Percentiles rank a stretch among this genome's conserved stretches.
Evolutionary conservation across 2,329 filamentous ascomycete genomes (phyloP).

Genomic region (Cladosporium halotolerans): DNA sequence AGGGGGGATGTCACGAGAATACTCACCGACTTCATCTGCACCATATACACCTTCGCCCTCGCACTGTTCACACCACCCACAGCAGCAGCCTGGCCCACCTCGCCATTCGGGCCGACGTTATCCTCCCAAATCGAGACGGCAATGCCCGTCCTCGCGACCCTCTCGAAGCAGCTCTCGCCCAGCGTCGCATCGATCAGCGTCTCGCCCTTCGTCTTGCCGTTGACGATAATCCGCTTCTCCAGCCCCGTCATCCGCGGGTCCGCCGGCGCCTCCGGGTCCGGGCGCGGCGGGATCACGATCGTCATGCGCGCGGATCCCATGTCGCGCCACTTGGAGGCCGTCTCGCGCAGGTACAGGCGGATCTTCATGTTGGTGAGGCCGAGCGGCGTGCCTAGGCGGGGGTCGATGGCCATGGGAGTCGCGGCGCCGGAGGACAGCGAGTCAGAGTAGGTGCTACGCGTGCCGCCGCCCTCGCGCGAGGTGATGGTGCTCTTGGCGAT

Average conservation of each 20-base stretch:
- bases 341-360: conserved; percentile 73
- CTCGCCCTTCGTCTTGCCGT: conserved; percentile 60
- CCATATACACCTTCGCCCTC: conserved; percentile 57
- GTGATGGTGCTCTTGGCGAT: conserved; percentile 71
- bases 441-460: conserved; percentile 53
- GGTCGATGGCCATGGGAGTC: conserved; percentile 28
- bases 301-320: conserved; percentile 78
- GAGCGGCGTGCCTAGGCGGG: conserved; percentile 40
- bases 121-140: conserved; percentile 81
- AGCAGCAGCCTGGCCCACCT: conserved; percentile 55
- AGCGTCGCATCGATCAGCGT: conserved; percentile 77
- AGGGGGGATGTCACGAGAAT: not conserved
- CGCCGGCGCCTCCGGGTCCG: conserved; percentile 29
- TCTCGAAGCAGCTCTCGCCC: conserved; percentile 75
- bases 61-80: conserved; percentile 53
- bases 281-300: conserved; percentile 64
- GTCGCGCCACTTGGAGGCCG: conserved; percentile 78
- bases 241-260: conserved; percentile 43
- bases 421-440: conserved; percentile 46
- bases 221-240: conserved; percentile 81
- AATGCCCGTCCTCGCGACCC: conserved; percentile 77
- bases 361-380: conserved; percentile 79
- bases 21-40: conserved; percentile 40
- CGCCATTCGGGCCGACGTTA: conserved; percentile 37
- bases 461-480: conserved; percentile 48